These are phyloP conservation scores for Colletotrichum sp. DNA, from an alignment of 2,329 filamentous ascomycete genomes.

Conservation along the genomic window DNA sequence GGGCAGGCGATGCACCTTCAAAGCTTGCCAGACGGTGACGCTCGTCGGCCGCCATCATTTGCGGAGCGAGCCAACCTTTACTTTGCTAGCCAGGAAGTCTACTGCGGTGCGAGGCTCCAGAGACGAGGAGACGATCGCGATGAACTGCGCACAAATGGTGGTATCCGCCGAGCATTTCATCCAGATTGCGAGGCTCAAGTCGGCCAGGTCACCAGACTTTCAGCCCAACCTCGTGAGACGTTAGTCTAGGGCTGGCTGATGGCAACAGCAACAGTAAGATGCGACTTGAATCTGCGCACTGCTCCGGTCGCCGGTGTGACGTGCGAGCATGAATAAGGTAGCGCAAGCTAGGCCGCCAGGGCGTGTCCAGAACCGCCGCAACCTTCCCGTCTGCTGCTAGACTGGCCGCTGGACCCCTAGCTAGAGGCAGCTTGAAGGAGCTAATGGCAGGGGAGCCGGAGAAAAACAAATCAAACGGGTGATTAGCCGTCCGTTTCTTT, in stretches of 20 bases:
- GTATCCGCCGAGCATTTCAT: not conserved
- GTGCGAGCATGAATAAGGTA: not conserved
- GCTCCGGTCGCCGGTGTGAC: not conserved
- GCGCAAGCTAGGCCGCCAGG: not conserved
- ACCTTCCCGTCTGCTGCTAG: not conserved
- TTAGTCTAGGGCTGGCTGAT: not conserved
- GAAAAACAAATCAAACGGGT: not conserved
- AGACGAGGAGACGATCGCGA: not conserved
- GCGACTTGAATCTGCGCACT: not conserved
- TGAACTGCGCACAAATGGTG: not conserved
- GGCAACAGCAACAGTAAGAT: not conserved
- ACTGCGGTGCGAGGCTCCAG: not conserved
- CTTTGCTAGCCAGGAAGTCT: not conserved
- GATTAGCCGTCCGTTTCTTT: conserved; percentile 8
- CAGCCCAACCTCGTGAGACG: not conserved
- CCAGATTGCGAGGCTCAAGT: not conserved
- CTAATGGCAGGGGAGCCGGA: not conserved
- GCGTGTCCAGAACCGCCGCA: not conserved
- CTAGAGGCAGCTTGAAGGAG: not conserved
- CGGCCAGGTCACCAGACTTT: not conserved
- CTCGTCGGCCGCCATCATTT: not conserved
- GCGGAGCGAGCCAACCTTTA: not conserved
- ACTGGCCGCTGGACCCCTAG: not conserved
- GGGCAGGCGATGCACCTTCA: not conserved
- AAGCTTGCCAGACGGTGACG: not conserved